Conservation (phyloP, 306 rosid genomes). For the Corylus americana region DNA sequence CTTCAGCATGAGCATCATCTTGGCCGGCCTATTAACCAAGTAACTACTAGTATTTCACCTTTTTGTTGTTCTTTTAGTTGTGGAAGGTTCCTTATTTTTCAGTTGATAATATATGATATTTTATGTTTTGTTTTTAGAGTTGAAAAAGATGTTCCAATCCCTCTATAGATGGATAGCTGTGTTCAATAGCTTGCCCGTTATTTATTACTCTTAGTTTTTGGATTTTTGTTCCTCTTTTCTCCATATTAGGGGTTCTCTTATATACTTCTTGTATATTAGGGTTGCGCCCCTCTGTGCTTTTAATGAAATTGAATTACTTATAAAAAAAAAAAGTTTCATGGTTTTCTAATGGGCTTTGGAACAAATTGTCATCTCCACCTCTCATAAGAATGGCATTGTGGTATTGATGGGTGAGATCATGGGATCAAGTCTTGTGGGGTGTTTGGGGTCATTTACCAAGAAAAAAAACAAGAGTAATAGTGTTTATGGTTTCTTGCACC, state of each 20-base stretch:
- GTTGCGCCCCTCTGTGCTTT: no score
- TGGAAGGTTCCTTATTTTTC: not conserved
- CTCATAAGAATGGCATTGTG: not conserved
- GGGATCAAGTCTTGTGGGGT: not conserved
- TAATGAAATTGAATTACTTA: no score
- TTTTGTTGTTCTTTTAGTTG: not conserved
- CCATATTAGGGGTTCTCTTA: no score
- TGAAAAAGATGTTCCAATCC: no score
- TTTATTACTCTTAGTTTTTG: no score
- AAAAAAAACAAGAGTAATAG: no score
- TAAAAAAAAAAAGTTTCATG: not conserved
- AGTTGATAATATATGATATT: not conserved
- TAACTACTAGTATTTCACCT: slow-evolving; percentile 31
- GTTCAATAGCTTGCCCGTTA: no score
- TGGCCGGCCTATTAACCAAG: slow-evolving; percentile 90
- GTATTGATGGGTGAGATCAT: not conserved
- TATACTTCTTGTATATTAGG: no score
- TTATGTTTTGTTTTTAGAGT: not conserved
- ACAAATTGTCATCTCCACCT: not conserved
- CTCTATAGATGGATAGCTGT: no score
- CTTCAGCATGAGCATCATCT: slow-evolving; percentile 99
- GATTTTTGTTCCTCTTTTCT: no score
- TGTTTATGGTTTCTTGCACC: no score
- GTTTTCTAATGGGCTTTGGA: not conserved
- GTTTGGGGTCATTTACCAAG: no score